Base-by-base conservation (phyloP, 345 rosid genomes). In the Gossypium anomalum region DNA sequence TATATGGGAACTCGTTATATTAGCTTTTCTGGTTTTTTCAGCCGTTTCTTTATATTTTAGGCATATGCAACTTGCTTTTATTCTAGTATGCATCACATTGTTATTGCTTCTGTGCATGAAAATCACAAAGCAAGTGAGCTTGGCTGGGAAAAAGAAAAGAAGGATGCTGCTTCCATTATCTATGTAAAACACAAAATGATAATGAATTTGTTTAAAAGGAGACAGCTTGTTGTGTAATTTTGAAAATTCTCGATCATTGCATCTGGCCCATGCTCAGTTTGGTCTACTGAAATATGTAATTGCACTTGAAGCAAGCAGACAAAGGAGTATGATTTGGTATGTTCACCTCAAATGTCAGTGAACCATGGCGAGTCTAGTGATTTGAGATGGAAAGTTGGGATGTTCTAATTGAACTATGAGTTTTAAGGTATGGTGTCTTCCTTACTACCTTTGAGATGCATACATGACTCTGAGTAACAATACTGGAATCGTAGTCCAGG, bases 101-200 rank as follows among this genome's bases (percentile, higher is more conserved):
- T 84, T 94, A 23, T 78, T 94, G 70, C 91, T 93, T 75, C 70
- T 88, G 52, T 91, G 93, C 91, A 87, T 94, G 96, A 92, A 88
- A 87, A 58, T 92, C 70, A 80, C 90, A 65, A 94, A 94, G 89
- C 95, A 93, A 80, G 92, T 85, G 77, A 89, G 93, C 82, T 66
- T 82, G 78, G 87, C 91, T 11, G 86, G 92, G 87, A 94, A 89
- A 73, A 94, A 87, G 94, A 94, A 88, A 80, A 87, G 96, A 77
- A 87, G 98, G 85, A 94, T 94, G 98, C 92, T 94, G 80, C 97
- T 94, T 77, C 99, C 99, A 20, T 83, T 94, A 72, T 94, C 99
- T 41, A 91, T 95, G 98, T 95, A 85, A 78, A 73, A 72, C 65
- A 41, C 71, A 20, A 34, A 34, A 34, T 16, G 64, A 55, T 41